These are phyloP conservation scores for Ogataea philodendri DNA, from an alignment of 805 yeast genomes.

Conservation along the genomic window DNA sequence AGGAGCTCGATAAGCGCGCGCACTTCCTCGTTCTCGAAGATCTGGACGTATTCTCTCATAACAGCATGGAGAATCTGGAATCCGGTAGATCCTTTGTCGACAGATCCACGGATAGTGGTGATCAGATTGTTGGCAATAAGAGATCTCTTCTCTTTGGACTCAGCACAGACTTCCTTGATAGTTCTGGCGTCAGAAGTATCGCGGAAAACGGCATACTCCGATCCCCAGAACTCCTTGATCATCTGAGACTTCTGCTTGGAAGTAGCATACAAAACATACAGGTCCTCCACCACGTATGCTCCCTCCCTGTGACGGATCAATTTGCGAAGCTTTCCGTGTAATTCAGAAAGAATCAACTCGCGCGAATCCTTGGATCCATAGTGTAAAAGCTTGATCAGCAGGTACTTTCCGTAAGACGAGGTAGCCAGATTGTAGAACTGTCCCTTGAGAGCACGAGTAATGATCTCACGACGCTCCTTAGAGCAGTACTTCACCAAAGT, in stretches of 20 bases:
- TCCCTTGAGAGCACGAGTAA: constrained; percentile 69
- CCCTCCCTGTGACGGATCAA: constrained; percentile 97
- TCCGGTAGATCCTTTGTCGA: constrained; percentile 94
- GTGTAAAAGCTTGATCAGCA: constrained; percentile 83
- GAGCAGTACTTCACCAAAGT: constrained; percentile 84
- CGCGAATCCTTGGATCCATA: constrained; percentile 86
- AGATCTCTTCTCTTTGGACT: constrained; percentile 73
- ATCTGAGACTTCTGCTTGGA: constrained; percentile 84
- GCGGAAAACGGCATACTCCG: constrained; percentile 88
- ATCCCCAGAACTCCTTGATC: constrained; percentile 95
- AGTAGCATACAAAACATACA: constrained; percentile 79
- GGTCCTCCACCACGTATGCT: constrained; percentile 95
- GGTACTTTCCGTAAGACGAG: constrained; percentile 89
- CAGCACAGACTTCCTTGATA: constrained; percentile 63
- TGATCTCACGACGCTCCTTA: constrained; percentile 71
- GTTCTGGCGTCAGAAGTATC: constrained; percentile 65
- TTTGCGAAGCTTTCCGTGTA: constrained; percentile 88
- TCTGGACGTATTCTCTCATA: constrained; percentile 81
- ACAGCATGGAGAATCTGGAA: constrained; percentile 95
- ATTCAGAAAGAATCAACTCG: constrained; percentile 70
- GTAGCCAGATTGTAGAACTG: constrained; percentile 80
- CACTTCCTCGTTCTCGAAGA: constrained; percentile 67
- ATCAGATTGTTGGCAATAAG: constrained; percentile 71
- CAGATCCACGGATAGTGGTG: constrained; percentile 85
- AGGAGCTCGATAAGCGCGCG: constrained; percentile 80